phyloP scores from a whole-genome alignment of 2,329 filamentous ascomycete genomes.

The Thielaviopsis euricoi region DNA sequence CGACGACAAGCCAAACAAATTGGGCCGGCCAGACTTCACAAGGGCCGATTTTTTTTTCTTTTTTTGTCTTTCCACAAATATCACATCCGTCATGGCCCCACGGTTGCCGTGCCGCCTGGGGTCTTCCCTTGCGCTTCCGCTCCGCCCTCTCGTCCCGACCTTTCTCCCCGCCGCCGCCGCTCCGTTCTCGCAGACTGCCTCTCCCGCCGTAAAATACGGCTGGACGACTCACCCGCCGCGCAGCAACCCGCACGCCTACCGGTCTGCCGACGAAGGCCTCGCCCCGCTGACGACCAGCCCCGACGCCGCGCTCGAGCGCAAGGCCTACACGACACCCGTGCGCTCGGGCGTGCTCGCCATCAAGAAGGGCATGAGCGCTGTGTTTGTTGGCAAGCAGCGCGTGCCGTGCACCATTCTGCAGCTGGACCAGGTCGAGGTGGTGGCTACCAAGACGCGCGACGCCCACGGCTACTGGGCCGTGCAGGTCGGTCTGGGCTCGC shows the following conservation, averaged over 20 bases:
- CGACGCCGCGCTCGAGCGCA: slow-evolving; percentile 42
- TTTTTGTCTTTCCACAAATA: background rate
- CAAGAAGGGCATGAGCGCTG: slow-evolving; percentile 92
- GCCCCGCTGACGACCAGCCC: slow-evolving; percentile 40
- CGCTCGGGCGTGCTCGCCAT: slow-evolving; percentile 70
- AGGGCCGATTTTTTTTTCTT: background rate
- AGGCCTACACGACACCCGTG: slow-evolving; percentile 40
- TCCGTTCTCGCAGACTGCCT: slow-evolving; percentile 26
- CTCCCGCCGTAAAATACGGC: slow-evolving; percentile 39
- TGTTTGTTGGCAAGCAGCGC: slow-evolving; percentile 66
- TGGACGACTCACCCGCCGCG: slow-evolving; percentile 41
- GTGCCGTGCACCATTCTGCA: slow-evolving; percentile 84
- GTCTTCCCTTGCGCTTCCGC: slow-evolving; percentile 1
- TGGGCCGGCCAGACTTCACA: background rate
- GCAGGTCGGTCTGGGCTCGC: slow-evolving; percentile 67
- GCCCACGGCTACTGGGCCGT: slow-evolving; percentile 88
- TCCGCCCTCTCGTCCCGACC: background rate
- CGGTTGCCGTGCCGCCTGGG: slow-evolving; percentile 8
- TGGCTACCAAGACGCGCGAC: slow-evolving; percentile 67
- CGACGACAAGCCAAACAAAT: no score
- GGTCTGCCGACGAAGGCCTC: slow-evolving; percentile 39
- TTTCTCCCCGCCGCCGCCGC: background rate
- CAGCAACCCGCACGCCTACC: slow-evolving; percentile 41
- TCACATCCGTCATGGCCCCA: slow-evolving; percentile 1
- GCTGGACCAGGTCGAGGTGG: slow-evolving; percentile 79